Conservation (phyloP, 495 filamentous ascomycete species). For the Penicillium verhagenii region DNA sequence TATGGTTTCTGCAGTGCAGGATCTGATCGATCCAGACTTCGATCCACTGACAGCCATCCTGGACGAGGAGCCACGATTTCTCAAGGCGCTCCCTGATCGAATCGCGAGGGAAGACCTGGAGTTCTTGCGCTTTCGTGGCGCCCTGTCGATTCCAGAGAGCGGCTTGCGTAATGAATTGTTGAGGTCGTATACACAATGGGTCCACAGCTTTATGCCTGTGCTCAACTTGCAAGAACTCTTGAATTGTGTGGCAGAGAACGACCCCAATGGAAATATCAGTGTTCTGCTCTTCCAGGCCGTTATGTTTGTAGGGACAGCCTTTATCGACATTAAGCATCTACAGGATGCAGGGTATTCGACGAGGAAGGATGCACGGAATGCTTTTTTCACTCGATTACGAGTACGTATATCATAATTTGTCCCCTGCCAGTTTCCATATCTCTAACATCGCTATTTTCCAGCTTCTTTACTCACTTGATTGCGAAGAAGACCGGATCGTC, state of each 20-base stretch:
- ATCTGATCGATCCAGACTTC: constrained; percentile 45
- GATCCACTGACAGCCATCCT: constrained; percentile 44
- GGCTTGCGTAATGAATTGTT: constrained; percentile 69
- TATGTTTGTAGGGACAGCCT: constrained; percentile 76
- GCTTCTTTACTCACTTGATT: constrained; percentile 78
- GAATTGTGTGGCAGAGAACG: constrained; percentile 54
- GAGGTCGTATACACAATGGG: constrained; percentile 73
- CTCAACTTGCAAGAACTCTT: constrained; percentile 73
- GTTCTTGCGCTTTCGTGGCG: constrained; percentile 71
- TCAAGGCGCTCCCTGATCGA: constrained; percentile 41
- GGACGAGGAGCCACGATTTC: constrained; percentile 52
- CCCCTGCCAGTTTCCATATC: neutral
- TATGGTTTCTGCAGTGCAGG: constrained; percentile 45
- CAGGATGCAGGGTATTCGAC: constrained; percentile 65
- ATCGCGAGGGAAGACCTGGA: constrained; percentile 69
- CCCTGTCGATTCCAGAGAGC: constrained; percentile 63
- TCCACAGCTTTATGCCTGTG: constrained; percentile 83
- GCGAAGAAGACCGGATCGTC: constrained; percentile 75
- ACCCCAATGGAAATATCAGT: constrained; percentile 64
- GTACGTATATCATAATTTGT: constrained; percentile 42
- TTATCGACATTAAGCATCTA: constrained; percentile 68
- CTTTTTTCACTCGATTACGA: constrained; percentile 72
- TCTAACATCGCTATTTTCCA: constrained; percentile 14
- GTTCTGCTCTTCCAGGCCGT: constrained; percentile 75
- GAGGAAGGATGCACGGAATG: constrained; percentile 69